Evolutionary conservation across 805 yeast genomes (phyloP), one percentile per base, ranked within the genome.

Genomic region (Saturnispora besseyi): DNA sequence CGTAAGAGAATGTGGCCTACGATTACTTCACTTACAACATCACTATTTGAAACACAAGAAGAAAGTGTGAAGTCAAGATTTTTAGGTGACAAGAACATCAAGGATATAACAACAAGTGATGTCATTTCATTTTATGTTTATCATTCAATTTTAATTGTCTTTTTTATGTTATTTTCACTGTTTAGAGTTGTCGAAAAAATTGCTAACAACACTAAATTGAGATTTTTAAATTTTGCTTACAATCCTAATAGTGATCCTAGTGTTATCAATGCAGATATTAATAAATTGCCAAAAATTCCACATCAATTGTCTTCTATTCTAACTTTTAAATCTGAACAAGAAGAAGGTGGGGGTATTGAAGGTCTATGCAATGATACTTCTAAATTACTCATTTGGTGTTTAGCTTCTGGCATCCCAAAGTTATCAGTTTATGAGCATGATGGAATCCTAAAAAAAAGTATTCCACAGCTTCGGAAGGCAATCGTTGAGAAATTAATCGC

Each of bases 291-390:
- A 41, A 93, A 93, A 65, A 75, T 88, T 24, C 99, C 99, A 3
- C 76, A 74, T 55, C 75, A 85, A 45, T 59, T 93, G 22, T 84
- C 95, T 8, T 80, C 86, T 21, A 80, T 91, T n/a, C 67, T 93
- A 51, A 81, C 78, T 57, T 75, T 81, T 62, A 82, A 81, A 60
- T 76, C 82, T 28, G 88, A 81, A 51, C 86, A 84, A 53, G 91
- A 82, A 57, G 95, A 87, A 58, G 91, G 89, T 52, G 96, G 96
- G 31, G 97, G 97, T 2, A 65, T 84, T 41, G 87, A 83, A 53
- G 96, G 95, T 0, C 70, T 91, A 41, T 72, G 90, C 58, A 81
- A 78, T 56, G 87, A 87, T 58, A 76, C 83, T 5, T 77, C 90
- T 44, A 96, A 90, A 59, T 55, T 90, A 34, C 75, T 80, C 1